Percentiles rank a stretch among this genome's conserved stretches.
Evolutionary conservation across 164 flowering plant species (phyloP).

Genomic region (Piper betle): DNA sequence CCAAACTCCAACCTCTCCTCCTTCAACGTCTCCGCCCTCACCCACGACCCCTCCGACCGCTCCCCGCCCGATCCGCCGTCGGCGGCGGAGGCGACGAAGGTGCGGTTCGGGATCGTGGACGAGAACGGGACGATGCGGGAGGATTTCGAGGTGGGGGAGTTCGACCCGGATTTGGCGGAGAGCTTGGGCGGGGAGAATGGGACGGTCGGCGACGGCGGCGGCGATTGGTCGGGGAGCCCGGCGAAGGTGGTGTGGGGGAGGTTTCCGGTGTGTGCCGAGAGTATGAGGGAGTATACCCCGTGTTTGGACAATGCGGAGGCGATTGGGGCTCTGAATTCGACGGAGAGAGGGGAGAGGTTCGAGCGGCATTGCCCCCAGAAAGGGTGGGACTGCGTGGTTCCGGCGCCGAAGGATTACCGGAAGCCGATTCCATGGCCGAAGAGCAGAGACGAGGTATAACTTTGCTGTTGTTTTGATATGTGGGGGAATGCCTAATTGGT

Average conservation of each 20-base stretch:
- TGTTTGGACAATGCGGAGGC: conserved; percentile 64
- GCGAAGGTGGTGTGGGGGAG: conserved; percentile 29
- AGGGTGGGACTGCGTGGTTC: conserved; percentile 70
- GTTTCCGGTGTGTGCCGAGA: conserved; percentile 37
- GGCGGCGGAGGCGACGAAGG: conserved; percentile 28
- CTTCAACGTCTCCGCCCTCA: not conserved
- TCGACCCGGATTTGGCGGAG: conserved; percentile 53
- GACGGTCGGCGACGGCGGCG: conserved; percentile 9
- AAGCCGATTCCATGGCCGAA: conserved; percentile 80
- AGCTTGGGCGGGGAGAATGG: conserved; percentile 33
- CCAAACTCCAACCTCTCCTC: conserved; percentile 21
- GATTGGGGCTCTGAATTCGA: conserved; percentile 37
- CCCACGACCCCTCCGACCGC: conserved; percentile 2
- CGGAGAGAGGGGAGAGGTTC: conserved; percentile 51
- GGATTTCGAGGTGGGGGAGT: conserved; percentile 69
- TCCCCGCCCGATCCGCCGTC: conserved; percentile 29
- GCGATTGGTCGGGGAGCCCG: not conserved
- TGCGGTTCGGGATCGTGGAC: conserved; percentile 46
- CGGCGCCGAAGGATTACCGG: conserved; percentile 59
- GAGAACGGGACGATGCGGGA: conserved; percentile 77
- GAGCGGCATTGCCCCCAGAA: conserved; percentile 96
- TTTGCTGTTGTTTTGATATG: not conserved
- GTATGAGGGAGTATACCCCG: conserved; percentile 65
- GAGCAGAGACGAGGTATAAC: conserved; percentile 77
- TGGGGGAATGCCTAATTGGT: not conserved